Evolutionary conservation across 2,329 filamentous ascomycete species (phyloP).

Genomic region (Diatrype stigma): DNA sequence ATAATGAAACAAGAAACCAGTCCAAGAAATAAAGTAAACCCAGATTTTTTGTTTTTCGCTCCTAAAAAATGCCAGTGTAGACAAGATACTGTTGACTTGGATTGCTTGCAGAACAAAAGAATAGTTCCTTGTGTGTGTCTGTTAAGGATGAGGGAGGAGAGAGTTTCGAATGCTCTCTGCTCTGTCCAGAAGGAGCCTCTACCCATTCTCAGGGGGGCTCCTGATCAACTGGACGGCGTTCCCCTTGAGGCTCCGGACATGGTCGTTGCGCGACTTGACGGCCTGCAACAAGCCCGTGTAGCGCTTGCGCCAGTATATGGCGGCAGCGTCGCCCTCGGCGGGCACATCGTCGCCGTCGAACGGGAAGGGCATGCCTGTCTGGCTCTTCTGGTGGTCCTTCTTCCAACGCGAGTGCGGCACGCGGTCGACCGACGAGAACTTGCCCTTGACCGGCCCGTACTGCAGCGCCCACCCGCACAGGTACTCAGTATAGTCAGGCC

Average conservation of each 20-base stretch:
- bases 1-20: too few species aligned
- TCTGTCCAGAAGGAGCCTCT: not conserved
- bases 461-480: constrained; percentile 51
- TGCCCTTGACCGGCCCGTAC: constrained; percentile 48
- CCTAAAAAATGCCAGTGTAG: too few species aligned
- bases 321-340: constrained; percentile 26
- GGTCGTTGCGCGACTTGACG: constrained; percentile 1
- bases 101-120: too few species aligned
- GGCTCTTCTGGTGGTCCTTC: constrained; percentile 17
- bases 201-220: not conserved
- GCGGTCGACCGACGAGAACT: constrained; percentile 48
- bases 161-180: too few species aligned
- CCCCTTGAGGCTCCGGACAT: not conserved
- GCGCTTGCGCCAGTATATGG: constrained; percentile 23
- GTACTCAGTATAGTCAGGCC: constrained; percentile 42
- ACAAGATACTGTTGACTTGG: too few species aligned
- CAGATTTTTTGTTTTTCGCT: too few species aligned
- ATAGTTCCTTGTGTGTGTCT: too few species aligned
- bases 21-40: too few species aligned
- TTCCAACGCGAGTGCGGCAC: constrained; percentile 42
- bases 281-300: constrained; percentile 17
- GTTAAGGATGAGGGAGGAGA: too few species aligned
- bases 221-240: not conserved
- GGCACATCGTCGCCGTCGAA: constrained; percentile 19
- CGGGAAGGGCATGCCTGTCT: constrained; percentile 10